A percentile compares a stretch with the other conserved stretches of the same genome.
Conservation (phyloP, 352 stramenopile species). For the Pythium diclinum region DNA sequence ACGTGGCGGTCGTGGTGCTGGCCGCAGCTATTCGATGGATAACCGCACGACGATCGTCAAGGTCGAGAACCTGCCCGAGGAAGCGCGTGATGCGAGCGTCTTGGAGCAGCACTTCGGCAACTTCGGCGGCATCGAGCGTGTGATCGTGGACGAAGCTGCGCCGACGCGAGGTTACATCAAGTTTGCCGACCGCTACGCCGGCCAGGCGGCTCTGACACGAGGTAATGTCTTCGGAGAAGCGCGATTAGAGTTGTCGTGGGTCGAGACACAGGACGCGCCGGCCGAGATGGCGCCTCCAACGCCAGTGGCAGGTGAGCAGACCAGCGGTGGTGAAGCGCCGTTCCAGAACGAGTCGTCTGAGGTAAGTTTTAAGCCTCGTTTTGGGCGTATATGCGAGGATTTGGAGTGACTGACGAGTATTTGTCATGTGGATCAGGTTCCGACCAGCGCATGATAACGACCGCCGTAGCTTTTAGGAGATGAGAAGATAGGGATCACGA, state of each 20-base stretch:
- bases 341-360: slow-evolving; percentile 19
- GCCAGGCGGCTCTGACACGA: slow-evolving; percentile 61
- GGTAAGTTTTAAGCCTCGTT: slow-evolving; percentile 8
- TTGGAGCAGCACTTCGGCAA: slow-evolving; percentile 85
- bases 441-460: slow-evolving; percentile 20
- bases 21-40: slow-evolving; percentile 59
- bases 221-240: slow-evolving; percentile 57
- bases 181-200: slow-evolving; percentile 78
- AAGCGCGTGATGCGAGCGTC: slow-evolving; percentile 68
- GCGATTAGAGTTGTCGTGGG: slow-evolving; percentile 60
- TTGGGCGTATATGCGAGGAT: not conserved
- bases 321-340: slow-evolving; percentile 1
- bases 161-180: slow-evolving; percentile 69
- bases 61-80: slow-evolving; percentile 69
- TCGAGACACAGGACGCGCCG: slow-evolving; percentile 57
- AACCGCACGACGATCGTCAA: slow-evolving; percentile 86
- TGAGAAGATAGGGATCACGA: not conserved
- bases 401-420: not conserved
- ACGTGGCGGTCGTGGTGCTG: slow-evolving; percentile 31
- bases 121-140: slow-evolving; percentile 76
- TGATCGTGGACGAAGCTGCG: slow-evolving; percentile 54
- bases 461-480: not conserved
- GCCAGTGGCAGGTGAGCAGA: slow-evolving; percentile 1
- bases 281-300: slow-evolving; percentile 33
- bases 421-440: slow-evolving; percentile 10